These are phyloP conservation scores for Olyra latifolia DNA, from an alignment of 176 grass and related monocot species.

Conservation along the genomic window DNA sequence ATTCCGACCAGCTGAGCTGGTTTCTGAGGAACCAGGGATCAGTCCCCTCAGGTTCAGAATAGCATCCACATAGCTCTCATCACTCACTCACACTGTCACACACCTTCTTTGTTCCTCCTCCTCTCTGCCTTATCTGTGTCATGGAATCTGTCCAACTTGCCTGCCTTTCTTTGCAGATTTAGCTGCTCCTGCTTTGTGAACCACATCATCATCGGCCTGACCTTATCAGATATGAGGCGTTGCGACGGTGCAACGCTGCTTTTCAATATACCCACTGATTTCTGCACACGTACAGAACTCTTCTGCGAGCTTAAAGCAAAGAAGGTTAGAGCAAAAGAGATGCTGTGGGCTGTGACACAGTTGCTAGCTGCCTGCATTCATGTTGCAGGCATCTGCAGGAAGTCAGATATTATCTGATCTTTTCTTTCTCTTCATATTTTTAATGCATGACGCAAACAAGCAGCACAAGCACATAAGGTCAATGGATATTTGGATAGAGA, in stretches of 20 bases:
- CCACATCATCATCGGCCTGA: slow-evolving; percentile 7
- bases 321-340: slow-evolving; percentile 30
- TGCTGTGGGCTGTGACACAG: slow-evolving; percentile 18
- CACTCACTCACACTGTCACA: slow-evolving; percentile 7
- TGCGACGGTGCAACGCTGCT: slow-evolving; percentile 32
- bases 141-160: slow-evolving; percentile 45
- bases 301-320: slow-evolving; percentile 11
- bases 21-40: slow-evolving; percentile 33
- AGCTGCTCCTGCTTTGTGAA: slow-evolving; percentile 27
- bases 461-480: neutral
- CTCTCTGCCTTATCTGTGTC: slow-evolving; percentile 33
- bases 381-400: slow-evolving; percentile 41
- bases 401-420: slow-evolving; percentile 38
- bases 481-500: slow-evolving; percentile 41
- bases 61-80: slow-evolving; percentile 36
- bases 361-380: slow-evolving; percentile 40
- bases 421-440: neutral
- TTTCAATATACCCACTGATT: slow-evolving; percentile 25
- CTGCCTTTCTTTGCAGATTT: slow-evolving; percentile 41
- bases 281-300: slow-evolving; percentile 21
- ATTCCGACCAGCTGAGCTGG: slow-evolving; percentile 8
- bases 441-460: slow-evolving; percentile 36
- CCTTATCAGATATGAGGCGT: slow-evolving; percentile 47
- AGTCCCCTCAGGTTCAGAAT: slow-evolving; percentile 45
- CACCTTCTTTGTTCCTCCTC: neutral